phyloP scores from a whole-genome alignment of 805 yeast genomes.

The Pichia exigua region DNA sequence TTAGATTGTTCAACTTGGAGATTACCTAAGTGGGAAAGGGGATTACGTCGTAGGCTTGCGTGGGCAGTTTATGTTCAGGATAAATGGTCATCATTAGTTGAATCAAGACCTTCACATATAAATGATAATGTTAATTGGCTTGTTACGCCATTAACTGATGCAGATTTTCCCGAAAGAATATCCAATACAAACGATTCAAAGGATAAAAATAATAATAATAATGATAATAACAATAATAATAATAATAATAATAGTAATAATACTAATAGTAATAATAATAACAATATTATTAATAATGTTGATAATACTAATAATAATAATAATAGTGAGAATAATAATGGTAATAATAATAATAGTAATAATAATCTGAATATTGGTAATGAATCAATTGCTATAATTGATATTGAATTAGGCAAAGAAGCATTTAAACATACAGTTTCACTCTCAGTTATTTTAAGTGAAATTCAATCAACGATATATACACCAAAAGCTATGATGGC shows the following conservation, averaged over 20 bases:
- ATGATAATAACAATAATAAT: slow-evolving; percentile 5
- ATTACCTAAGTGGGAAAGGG: slow-evolving; percentile 92
- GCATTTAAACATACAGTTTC: slow-evolving; percentile 63
- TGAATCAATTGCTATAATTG: slow-evolving; percentile 24
- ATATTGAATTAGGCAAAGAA: slow-evolving; percentile 61
- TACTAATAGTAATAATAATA: slow-evolving; percentile 5
- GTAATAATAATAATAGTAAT: not conserved
- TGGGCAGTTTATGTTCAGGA: slow-evolving; percentile 96
- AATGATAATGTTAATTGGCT: slow-evolving; percentile 71
- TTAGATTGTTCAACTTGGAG: slow-evolving; percentile 89
- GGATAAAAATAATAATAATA: not conserved
- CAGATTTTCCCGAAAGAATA: slow-evolving; percentile 67
- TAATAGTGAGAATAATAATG: not conserved
- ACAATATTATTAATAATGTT: not conserved
- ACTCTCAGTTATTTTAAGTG: slow-evolving; percentile 59
- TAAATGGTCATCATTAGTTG: slow-evolving; percentile 80
- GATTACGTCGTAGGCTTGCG: slow-evolving; percentile 76
- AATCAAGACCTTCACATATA: slow-evolving; percentile 79
- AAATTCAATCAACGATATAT: slow-evolving; percentile 64
- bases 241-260: too few species aligned
- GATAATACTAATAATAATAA: slow-evolving; percentile 5
- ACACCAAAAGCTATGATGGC: slow-evolving; percentile 58
- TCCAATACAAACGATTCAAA: slow-evolving; percentile 30
- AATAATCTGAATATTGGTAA: slow-evolving; percentile 12
- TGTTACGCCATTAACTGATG: slow-evolving; percentile 57